Evolutionary conservation across 1,284 basidiomycete genomes (phyloP), one percentile per base, ranked within the genome.

Genomic region (Boletus semigastroideus): DNA sequence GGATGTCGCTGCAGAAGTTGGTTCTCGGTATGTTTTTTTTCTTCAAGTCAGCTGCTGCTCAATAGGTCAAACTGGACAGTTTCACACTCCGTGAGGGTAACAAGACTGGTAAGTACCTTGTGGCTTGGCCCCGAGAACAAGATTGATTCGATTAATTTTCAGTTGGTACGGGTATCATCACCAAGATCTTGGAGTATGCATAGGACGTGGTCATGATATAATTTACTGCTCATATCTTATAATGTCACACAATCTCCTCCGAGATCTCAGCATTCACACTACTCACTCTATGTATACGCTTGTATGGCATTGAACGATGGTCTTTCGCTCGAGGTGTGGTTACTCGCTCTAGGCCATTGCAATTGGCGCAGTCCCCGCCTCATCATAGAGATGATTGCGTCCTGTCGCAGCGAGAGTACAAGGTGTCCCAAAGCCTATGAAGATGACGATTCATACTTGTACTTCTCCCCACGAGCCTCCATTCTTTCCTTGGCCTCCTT

Each of bases 71-170:
- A 53, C 25, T 54, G 39, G 51, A 31, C 13, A 86, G 86, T 51
- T 99, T 99, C 79, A 99, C 97, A 22, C 86, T 99, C 54, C 90
- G 97, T 66, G 97, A 99, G 74, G 95, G 94, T 64, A 93, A 94
- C 66, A 94, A 87, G 78, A 98, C 96, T 36, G 78, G 87, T 90
- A 71, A 74, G 87, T 78, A 39, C 36, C 51, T 11, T 44, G 44
- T 42, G 27, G n/a, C 33, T 45, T 42, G n/a, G 2, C 3, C 6
- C 22, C 17, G 25, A 36, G 27, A 41, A 42, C 19, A 14, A 33
- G 27, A 45, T 55, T 63, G 34, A 62, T 34, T 19, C 37, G 7
- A 22, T 36, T 46, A 45, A 39, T 55, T 25, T 53, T 20, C 55
- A 91, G 89, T 97, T 65, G 94, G 92, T 52, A 96, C 94, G 58